Base-by-base conservation (phyloP, 352 stramenopile genomes). In the Phytopythium vexans region DNA sequence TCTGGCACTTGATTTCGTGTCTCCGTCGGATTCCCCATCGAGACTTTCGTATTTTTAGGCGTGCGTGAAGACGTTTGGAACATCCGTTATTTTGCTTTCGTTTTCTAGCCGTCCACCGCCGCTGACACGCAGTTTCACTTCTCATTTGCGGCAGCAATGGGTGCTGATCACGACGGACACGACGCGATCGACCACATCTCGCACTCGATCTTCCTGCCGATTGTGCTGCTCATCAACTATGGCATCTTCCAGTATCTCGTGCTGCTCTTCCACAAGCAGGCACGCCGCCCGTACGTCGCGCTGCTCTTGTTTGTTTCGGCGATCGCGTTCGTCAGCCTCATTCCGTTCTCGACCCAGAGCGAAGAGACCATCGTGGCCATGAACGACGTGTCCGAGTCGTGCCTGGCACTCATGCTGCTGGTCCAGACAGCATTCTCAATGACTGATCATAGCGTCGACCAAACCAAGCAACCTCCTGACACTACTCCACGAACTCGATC, bases 171-270 rank as follows among this genome's bases (percentile, higher is more conserved):
- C 41, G 16, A 10, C 16, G 37, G 6, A 15, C 16, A 16, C 4
- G n/a, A 54, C 10, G 5, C 40, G 11, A 50, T 73, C 14, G n/a
- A 39, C 42, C 38, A 31, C 35, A 14, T 53, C 16, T 41, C 53
- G 37, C 47, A 27, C 15, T 46, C 53, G 12, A 21, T 60, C 36
- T 54, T 70, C 15, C 47, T 73, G 3, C 61, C 64, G 15, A 10
- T 67, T 3, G 46, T 72, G 14, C 40, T 70, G 47, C 45, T 73
- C 14, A 42, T 59, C 35, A 73, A 73, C 49, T 64, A 64, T 9
- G 56, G 47, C n/a, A 49, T 70, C 47, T 73, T 70, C 46, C 60
- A 73, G 42, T 73, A 73, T 36, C 50, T 73, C 44, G 40, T 70
- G 33, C 44, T 69, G 37, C 56, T 72, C 10, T 69, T 67, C 35